Percentiles rank a stretch among this genome's conserved stretches.
phyloP scores from a whole-genome alignment of 2,329 filamentous ascomycete species.

The Neophaeococcomyces aloes region DNA sequence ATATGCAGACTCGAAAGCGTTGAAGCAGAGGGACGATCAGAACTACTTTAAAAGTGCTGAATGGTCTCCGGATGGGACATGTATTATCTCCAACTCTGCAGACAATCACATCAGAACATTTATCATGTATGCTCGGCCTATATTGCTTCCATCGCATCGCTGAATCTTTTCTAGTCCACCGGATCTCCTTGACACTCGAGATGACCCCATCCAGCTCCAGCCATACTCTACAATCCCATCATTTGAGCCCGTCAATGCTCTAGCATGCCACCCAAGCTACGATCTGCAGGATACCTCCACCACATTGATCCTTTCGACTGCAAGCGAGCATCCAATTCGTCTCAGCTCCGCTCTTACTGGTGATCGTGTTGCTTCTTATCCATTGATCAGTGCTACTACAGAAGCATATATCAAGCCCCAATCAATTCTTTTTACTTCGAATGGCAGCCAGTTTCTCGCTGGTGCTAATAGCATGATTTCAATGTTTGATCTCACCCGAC shows the following conservation, averaged over 20 bases:
- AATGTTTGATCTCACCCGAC: conserved; percentile 44
- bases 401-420: conserved; percentile 47
- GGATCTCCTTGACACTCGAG: conserved; percentile 35
- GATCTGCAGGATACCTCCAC: conserved; percentile 40
- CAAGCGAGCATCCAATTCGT: conserved; percentile 45
- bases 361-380: conserved; percentile 42
- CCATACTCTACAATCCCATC: conserved; percentile 39
- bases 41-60: conserved; percentile 38
- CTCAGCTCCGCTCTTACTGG: conserved; percentile 46
- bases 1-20: not conserved
- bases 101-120: conserved; percentile 44
- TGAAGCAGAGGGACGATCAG: not conserved
- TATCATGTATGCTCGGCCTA: conserved; percentile 36
- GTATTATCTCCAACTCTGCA: conserved; percentile 43
- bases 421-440: conserved; percentile 43
- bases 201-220: conserved; percentile 29
- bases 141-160: not conserved
- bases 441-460: conserved; percentile 45
- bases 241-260: conserved; percentile 43
- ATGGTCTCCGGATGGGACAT: conserved; percentile 48
- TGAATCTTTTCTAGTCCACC: conserved; percentile 29
- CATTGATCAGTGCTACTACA: conserved; percentile 43
- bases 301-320: conserved; percentile 42
- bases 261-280: conserved; percentile 46
- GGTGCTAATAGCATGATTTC: conserved; percentile 45